Evolutionary conservation across 2,329 filamentous ascomycete genomes (phyloP).

Genomic region (Xylaria sp.): DNA sequence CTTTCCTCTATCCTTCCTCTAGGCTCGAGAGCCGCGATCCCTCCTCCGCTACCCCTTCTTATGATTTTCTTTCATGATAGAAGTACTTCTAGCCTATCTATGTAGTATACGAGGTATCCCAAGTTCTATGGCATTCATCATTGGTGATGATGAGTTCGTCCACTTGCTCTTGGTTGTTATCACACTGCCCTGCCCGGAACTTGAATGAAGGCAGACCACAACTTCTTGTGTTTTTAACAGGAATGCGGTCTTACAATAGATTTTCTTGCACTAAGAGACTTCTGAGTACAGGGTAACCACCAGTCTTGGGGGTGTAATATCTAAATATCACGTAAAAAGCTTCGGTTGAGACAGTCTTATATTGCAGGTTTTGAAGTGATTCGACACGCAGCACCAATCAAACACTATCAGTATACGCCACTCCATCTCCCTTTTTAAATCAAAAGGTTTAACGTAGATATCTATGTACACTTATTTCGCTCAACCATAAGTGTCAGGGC

Average conservation of each 20-base stretch:
- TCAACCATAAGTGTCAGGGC: neutral
- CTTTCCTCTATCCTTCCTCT: neutral
- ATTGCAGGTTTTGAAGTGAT: neutral
- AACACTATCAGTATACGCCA: neutral
- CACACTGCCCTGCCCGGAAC: neutral
- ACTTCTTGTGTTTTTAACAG: no score
- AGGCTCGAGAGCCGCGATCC: neutral
- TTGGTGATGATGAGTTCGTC: neutral
- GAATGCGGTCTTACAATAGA: no score
- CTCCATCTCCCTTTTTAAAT: neutral
- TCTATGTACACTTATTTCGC: constrained; percentile 4
- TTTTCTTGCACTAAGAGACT: no score
- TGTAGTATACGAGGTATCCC: neutral
- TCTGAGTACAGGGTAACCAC: no score
- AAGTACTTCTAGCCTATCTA: neutral
- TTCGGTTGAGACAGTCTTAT: neutral
- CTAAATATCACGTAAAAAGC: neutral
- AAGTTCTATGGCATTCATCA: neutral
- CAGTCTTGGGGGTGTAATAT: neutral
- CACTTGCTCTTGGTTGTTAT: neutral
- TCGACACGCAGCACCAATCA: neutral
- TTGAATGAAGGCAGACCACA: neutral
- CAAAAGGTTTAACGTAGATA: neutral
- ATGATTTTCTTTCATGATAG: neutral
- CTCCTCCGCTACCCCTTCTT: neutral